Conservation (phyloP, 2,329 filamentous ascomycete species). For the Pseudogymnoascus verrucosus region DNA sequence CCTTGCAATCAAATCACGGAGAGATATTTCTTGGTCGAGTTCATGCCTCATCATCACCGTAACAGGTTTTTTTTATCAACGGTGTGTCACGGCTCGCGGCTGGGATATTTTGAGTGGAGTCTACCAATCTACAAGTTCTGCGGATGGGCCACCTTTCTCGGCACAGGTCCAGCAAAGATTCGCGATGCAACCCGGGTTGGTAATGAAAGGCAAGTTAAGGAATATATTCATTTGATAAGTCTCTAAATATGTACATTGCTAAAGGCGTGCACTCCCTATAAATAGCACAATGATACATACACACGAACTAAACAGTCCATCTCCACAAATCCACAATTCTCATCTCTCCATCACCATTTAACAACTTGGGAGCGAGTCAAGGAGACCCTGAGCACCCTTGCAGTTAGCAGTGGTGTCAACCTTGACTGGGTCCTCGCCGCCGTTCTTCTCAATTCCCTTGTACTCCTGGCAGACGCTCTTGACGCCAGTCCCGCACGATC, state of each 20-base stretch:
- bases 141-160: not conserved
- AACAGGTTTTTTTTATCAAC: conserved; percentile 5
- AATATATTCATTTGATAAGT: not conserved
- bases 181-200: not conserved
- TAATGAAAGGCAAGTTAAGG: not conserved
- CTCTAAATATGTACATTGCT: conserved; percentile 3
- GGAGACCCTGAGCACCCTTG: conserved; percentile 11
- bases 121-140: not conserved
- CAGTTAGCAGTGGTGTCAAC: conserved; percentile 12
- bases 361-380: conserved; percentile 12
- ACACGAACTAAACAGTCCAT: not conserved
- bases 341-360: conserved; percentile 8
- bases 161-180: not conserved
- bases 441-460: conserved; percentile 16
- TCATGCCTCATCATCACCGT: not conserved
- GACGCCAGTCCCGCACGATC: conserved; percentile 17
- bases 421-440: conserved; percentile 11
- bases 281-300: conserved; percentile 1
- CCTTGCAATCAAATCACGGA: conserved; percentile 1
- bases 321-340: not conserved
- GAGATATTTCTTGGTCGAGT: not conserved
- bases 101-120: not conserved
- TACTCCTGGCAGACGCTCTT: conserved; percentile 20
- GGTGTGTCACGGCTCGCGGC: not conserved
- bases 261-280: conserved; percentile 6